Percentiles rank a stretch among this genome's conserved stretches.
Conservation (phyloP, 73 alveolate species). For the Stentor roeselii region DNA sequence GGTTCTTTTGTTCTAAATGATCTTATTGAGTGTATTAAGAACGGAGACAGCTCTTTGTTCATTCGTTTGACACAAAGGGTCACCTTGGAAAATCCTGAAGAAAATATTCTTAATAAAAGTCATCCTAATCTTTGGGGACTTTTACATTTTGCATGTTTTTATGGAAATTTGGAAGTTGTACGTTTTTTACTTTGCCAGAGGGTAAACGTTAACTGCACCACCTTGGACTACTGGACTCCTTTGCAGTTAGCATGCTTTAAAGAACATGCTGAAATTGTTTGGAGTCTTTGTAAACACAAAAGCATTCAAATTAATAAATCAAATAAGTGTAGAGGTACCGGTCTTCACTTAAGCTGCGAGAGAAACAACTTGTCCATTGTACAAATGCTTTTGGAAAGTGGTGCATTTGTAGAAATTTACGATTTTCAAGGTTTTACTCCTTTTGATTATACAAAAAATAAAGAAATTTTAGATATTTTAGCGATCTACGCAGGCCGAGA, state of each 20-base stretch:
- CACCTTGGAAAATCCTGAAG: background rate
- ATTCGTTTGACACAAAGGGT: background rate
- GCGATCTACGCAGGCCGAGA: background rate
- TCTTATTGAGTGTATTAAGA: background rate
- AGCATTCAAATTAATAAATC: background rate
- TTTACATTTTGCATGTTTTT: conserved; percentile 3
- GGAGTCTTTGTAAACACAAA: background rate
- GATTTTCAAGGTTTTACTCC: background rate
- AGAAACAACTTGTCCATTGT: background rate
- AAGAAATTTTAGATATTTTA: background rate
- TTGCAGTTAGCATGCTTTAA: background rate
- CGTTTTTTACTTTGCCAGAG: background rate
- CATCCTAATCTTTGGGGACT: conserved; percentile 26
- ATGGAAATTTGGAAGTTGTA: background rate
- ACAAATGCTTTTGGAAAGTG: background rate
- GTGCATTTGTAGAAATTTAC: background rate
- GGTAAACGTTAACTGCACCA: background rate
- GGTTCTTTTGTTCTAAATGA: background rate
- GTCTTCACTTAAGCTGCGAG: conserved; percentile 9
- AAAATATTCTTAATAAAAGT: background rate
- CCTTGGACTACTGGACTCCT: conserved; percentile 13
- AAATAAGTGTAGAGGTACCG: conserved; percentile 13
- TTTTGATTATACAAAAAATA: background rate
- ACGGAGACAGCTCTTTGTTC: background rate
- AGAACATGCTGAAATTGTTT: background rate